Evolutionary conservation across 257 asterid genomes (phyloP).

Genomic region (Schizonepeta tenuifolia): DNA sequence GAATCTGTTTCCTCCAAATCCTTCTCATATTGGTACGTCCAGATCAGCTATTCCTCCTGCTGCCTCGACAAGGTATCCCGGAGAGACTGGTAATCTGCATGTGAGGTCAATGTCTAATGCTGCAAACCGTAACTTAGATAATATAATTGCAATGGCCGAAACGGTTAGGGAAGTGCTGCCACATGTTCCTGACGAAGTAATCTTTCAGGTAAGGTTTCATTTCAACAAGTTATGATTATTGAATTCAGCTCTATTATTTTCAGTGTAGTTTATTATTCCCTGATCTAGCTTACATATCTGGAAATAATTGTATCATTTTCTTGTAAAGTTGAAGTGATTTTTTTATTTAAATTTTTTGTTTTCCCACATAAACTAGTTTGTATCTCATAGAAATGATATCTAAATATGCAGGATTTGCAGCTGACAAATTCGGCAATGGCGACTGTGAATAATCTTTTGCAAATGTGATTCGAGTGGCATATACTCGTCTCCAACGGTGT

Average conservation of each 20-base stretch:
- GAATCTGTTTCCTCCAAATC: conserved; percentile 68
- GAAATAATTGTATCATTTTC: too few relatives aligned
- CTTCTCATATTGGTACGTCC: conserved; percentile 73
- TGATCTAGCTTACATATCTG: too few relatives aligned
- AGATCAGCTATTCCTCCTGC: conserved; percentile 45
- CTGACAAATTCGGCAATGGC: conserved; percentile 59
- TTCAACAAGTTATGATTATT: conserved; percentile 7
- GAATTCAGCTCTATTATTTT: not conserved
- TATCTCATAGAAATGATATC: not conserved
- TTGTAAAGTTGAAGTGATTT: too few relatives aligned
- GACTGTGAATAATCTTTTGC: conserved; percentile 46
- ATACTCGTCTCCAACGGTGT: not conserved
- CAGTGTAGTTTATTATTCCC: too few relatives aligned
- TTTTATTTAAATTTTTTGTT: too few relatives aligned
- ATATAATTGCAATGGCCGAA: conserved; percentile 68
- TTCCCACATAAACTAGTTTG: too few relatives aligned
- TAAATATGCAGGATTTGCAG: conserved; percentile 68
- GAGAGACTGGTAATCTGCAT: conserved; percentile 44
- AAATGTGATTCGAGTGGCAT: conserved; percentile 51
- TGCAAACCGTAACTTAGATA: conserved; percentile 49
- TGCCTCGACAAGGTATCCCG: conserved; percentile 45
- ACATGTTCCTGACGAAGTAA: conserved; percentile 71
- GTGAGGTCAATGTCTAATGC: conserved; percentile 49
- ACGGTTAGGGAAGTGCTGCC: conserved; percentile 82
- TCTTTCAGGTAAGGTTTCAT: conserved; percentile 58